Conservation (phyloP, 495 filamentous ascomycete genomes). For the Geopyxis carbonaria region DNA sequence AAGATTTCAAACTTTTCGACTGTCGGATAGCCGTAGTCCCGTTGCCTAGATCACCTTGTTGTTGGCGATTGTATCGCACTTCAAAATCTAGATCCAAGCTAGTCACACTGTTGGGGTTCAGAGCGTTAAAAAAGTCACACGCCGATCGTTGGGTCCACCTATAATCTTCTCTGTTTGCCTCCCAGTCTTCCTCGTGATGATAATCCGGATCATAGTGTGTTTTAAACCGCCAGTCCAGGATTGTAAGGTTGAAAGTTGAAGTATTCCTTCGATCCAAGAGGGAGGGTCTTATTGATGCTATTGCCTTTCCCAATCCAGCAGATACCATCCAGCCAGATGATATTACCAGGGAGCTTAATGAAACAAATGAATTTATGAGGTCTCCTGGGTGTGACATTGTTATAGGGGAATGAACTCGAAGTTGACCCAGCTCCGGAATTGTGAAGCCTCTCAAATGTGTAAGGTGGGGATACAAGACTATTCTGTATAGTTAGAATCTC, state of each 20-base stretch:
- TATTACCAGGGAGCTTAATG: conserved; percentile 20
- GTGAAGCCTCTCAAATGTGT: conserved; percentile 22
- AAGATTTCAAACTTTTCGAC: conserved; percentile 14
- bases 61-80: conserved; percentile 17
- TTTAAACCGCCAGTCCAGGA: conserved; percentile 24
- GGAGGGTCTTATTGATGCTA: conserved; percentile 21
- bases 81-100: conserved; percentile 22
- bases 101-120: conserved; percentile 20
- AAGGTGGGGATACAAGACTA: conserved; percentile 22
- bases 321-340: conserved; percentile 25
- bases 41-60: conserved; percentile 11
- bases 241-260: conserved; percentile 19
- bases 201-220: conserved; percentile 22
- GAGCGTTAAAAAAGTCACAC: conserved; percentile 17
- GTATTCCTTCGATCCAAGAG: background rate
- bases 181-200: conserved; percentile 15
- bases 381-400: conserved; percentile 20
- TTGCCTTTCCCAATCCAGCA: conserved; percentile 18
- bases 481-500: background rate
- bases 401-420: conserved; percentile 20
- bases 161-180: conserved; percentile 11
- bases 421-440: conserved; percentile 21
- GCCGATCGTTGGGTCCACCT: conserved; percentile 11
- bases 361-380: conserved; percentile 15
- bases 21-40: conserved; percentile 13